Conservation (phyloP, 2,329 filamentous ascomycete genomes). For the Cladosporium velox region DNA sequence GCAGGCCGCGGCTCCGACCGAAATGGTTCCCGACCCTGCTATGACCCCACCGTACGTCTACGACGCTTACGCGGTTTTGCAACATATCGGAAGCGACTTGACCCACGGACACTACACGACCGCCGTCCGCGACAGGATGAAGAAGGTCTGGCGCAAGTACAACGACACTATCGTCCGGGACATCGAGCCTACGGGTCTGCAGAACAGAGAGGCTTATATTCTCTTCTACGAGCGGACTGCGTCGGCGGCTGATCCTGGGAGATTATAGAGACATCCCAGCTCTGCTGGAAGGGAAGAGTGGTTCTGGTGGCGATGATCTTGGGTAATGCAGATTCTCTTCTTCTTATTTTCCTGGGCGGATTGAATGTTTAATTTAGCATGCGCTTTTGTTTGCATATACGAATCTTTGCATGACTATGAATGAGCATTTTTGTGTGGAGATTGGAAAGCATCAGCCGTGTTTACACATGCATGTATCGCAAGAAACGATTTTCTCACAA, state of each 20-base stretch:
- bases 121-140: slow-evolving; percentile 53
- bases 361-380: not conserved
- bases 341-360: not conserved
- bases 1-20: slow-evolving; percentile 37
- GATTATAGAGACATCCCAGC: not conserved
- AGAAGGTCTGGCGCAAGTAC: slow-evolving; percentile 61
- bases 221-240: slow-evolving; percentile 56
- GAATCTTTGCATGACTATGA: not conserved
- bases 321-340: not conserved
- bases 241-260: slow-evolving; percentile 1
- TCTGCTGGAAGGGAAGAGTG: not conserved
- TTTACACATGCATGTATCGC: no score
- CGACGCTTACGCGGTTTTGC: slow-evolving; percentile 81
- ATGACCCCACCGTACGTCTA: slow-evolving; percentile 68
- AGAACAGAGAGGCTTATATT: slow-evolving; percentile 66
- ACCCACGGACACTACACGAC: slow-evolving; percentile 79
- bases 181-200: slow-evolving; percentile 57
- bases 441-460: not conserved
- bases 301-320: not conserved
- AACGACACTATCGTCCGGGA: slow-evolving; percentile 60
- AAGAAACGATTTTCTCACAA: no score
- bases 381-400: not conserved
- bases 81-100: slow-evolving; percentile 69
- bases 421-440: not conserved
- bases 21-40: slow-evolving; percentile 42